Evolutionary conservation across 306 rosid genomes (phyloP), one percentile per base, ranked within the genome.

Genomic region (Medicago lupulina): DNA sequence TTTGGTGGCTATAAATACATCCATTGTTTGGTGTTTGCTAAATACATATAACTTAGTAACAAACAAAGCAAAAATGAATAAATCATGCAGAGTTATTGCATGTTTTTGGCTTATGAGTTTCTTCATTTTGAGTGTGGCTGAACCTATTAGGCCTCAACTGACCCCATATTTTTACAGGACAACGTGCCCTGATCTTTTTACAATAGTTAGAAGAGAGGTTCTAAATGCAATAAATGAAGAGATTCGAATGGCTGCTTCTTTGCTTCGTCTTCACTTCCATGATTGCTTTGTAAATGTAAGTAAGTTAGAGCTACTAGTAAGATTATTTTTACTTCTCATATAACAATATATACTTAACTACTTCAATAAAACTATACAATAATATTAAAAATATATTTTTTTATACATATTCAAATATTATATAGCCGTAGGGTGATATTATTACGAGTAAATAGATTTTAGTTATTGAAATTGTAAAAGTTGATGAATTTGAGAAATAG

Each of bases 221-320:
- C 46, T 2, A 23, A 84, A 63, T 13, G 96, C 96, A 17, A 9
- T 92, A 39, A 77, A 67, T 75, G 60, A 10, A 8, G 96, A 92
- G 71, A 86, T 57, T 83, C 70, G 97, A 66, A 89, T 89, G 87
- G 96, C 88, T 9, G 96, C 92, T 68, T 92, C 97, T 2, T 40
- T 72, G 75, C 75, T 71, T 34, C 50, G 75, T 12, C 75, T 71
- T 71, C 75, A 71, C 31, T 71, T 71, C 4, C 97, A 92, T 55
- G 96, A 92, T 80, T 92, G 97, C 88, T 92, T 89, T 77, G 96
- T 92, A 38, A 88, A 86, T 19, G 97, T 92, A 67, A 83, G 36
- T 31, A 2, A 23, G 88, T 77, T 50, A 28, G 18, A 53, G 23
- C 14, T 49, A 60, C 18, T 12, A 41, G 1, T 36, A n/a, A n/a